Conservation (phyloP, 805 yeast species). For the Sungouiozyma ichnusensis region DNA sequence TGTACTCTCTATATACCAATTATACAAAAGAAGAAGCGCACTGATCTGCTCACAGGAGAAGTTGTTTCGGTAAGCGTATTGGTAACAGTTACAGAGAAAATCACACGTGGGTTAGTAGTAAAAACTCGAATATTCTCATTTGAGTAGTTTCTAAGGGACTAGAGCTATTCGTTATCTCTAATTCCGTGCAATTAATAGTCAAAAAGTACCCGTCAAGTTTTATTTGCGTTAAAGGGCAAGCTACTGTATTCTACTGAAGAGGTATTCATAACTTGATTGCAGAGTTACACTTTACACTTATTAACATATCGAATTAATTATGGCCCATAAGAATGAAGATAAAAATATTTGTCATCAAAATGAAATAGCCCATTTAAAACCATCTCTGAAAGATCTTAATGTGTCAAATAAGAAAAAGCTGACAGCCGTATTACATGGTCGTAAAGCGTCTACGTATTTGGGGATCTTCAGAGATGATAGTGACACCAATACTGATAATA, state of each 20-base stretch:
- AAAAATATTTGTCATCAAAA: not conserved
- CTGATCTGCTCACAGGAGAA: not conserved
- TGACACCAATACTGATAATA: not conserved
- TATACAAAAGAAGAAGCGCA: not conserved
- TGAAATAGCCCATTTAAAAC: not conserved
- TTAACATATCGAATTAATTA: not conserved
- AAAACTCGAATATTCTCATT: too few species aligned
- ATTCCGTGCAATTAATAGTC: too few species aligned
- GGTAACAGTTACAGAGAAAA: not conserved
- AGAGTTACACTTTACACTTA: too few species aligned
- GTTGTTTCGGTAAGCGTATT: not conserved
- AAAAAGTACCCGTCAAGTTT: too few species aligned
- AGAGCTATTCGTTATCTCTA: too few species aligned
- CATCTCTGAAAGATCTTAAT: constrained; percentile 20
- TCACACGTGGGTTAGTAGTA: not conserved
- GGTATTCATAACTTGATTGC: too few species aligned
- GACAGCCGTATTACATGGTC: constrained; percentile 22
- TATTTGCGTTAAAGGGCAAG: too few species aligned
- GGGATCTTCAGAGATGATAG: constrained; percentile 28
- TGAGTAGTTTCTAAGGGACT: too few species aligned
- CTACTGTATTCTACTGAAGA: too few species aligned
- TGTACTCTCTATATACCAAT: not conserved
- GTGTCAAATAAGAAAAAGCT: constrained; percentile 15
- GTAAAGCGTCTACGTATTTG: constrained; percentile 28
- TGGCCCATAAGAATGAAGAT: not conserved